Base-by-base conservation (phyloP, 73 alveolate genomes). In the Diophrys sp. region DNA sequence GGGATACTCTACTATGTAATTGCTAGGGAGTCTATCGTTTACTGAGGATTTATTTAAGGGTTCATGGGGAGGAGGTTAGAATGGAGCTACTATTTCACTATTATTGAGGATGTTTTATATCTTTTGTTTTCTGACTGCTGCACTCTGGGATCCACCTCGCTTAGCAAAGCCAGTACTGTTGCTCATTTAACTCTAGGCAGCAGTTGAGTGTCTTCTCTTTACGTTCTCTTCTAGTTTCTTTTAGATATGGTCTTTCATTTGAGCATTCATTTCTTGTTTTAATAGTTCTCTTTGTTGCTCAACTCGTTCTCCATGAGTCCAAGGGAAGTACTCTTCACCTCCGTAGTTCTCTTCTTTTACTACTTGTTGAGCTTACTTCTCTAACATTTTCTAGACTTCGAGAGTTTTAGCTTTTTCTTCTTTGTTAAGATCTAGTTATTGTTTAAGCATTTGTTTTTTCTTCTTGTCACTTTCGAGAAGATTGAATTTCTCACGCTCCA, bases 251-350 rank as follows among this genome's bases (percentile, higher is more conserved):
- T 62, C 72, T 23, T 23, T 25, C 72, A 18, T 67, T 33, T 33
- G 55, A 27, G 33, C 81, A 31, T 53, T 80, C 33, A 80, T 34
- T 34, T 80, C 89, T 32, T 44, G 70, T 54, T 67, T 71, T 24
- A 69, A 44, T 2, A 33, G 1, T 24, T 80, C 89, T 14, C 89
- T 71, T 31, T 80, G 56, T 78, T 80, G 33, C 89, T 80, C 83
- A 24, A 80, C 75, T 1, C 33, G 18, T 26, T 80, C 89, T 14
- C 89, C 89, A 56, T 80, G 89, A 8, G 89, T 80, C 77, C 73
- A 80, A 14, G 89, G 89, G 32, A 80, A 80, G 31, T 80, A 80
- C n/a, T 71, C 75, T 2, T 54, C 56, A 24, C 77, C 55, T 26
- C 73, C 89, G 33, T 71, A 27, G 1, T 69, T 1, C 31, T 80